Evolutionary conservation across 2,329 filamentous ascomycete species (phyloP), one percentile per base, ranked within the genome.

Genomic region (Ceratocystis eucalypticola): DNA sequence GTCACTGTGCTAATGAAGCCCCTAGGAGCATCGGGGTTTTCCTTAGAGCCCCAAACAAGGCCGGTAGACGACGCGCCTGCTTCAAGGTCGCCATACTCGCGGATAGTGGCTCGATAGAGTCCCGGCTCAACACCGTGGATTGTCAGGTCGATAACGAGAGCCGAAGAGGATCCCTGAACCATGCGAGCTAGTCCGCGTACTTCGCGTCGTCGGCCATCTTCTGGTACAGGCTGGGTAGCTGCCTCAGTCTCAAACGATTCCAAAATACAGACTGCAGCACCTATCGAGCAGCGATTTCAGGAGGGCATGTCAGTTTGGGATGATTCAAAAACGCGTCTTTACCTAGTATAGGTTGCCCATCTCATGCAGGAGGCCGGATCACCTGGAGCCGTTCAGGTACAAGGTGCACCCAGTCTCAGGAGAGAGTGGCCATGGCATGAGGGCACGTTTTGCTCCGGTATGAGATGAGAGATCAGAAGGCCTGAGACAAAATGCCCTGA

Each of bases 231-330:
- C 66, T 41, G 20, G 50, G 64, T 22, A 17, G 86, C 82, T 67
- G 76, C 75, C 59, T 85, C 82, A 72, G 90, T 86, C 71, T 78
- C 73, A 70, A 82, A 85, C 66, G 91, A 95, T 79, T 99, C 94
- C 68, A 99, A 84, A 73, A 99, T 97, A 77, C 92, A 96, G 55
- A 99, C 94, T 57, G 93, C 91, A 37, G 91, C 89, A 74, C 84
- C 88, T 84, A 70, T 17, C 22, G 37, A 61, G 28, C 59, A 5
- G 45, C 12, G 25, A 53, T 53, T 41, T 10, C 41, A 63, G 17
- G 30, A 63, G 25, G 12, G 6, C 25, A 59, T 59, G 53, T 59
- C 28, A 59, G 53, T 33, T 17, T 53, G 8, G 20, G 62, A 55
- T 64, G 22, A 53, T 30, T 64, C 33, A 28, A 64, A 41, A 50